Evolutionary conservation across 352 stramenopile genomes (phyloP).

Genomic region (Pythium oligandrum): DNA sequence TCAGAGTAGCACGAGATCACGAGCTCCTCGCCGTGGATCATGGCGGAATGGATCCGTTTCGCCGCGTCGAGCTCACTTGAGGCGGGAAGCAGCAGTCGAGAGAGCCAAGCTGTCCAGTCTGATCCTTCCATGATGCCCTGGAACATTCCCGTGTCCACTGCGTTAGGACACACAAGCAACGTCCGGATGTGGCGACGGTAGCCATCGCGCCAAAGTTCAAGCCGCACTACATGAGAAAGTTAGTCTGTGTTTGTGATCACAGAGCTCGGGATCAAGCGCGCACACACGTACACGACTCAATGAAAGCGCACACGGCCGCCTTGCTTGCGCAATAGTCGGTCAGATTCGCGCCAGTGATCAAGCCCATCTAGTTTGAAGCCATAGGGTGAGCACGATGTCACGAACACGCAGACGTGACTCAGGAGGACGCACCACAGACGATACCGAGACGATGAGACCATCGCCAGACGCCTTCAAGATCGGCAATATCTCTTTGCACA

Average conservation of each 20-base stretch:
- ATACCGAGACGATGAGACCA: constrained; percentile 65
- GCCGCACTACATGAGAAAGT: constrained; percentile 35
- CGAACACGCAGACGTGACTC: neutral
- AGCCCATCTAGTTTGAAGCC: constrained; percentile 38
- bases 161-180: constrained; percentile 69
- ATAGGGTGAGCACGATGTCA: neutral
- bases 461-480: constrained; percentile 41
- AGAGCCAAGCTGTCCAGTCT: constrained; percentile 32
- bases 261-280: neutral
- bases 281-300: constrained; percentile 48
- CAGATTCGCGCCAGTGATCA: constrained; percentile 55
- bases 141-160: constrained; percentile 80
- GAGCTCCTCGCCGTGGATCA: constrained; percentile 44
- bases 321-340: constrained; percentile 80
- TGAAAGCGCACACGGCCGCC: constrained; percentile 65
- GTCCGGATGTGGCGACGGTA: constrained; percentile 45
- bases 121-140: constrained; percentile 36
- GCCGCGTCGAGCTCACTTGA: constrained; percentile 45
- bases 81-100: constrained; percentile 41
- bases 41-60: constrained; percentile 46
- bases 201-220: constrained; percentile 67
- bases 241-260: neutral
- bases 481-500: constrained; percentile 49
- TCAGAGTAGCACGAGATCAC: constrained; percentile 62
- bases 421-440: constrained; percentile 46